A percentile compares a stretch with the other conserved stretches of the same genome.
Evolutionary conservation across 345 rosid genomes (phyloP).

Genomic region (Hypericum androsaemum): DNA sequence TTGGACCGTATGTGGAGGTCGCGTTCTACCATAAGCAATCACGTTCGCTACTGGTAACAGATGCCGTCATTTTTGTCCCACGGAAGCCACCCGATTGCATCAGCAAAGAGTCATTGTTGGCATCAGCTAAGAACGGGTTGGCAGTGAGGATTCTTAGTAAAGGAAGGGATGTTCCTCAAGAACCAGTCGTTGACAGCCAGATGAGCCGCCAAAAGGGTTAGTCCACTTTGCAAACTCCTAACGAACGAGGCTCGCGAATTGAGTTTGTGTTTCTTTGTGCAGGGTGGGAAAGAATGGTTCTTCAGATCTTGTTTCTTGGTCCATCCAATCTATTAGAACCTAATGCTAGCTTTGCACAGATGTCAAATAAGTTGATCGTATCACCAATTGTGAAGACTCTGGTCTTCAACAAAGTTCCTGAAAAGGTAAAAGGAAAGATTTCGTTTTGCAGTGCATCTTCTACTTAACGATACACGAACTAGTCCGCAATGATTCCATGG

Average conservation of each 20-base stretch:
- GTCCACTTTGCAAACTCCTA: constrained; percentile 9
- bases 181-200: constrained; percentile 65
- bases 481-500: not conserved
- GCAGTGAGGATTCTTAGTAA: constrained; percentile 91
- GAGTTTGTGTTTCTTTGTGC: constrained; percentile 14
- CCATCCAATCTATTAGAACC: constrained; percentile 95
- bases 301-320: constrained; percentile 86
- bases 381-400: constrained; percentile 90
- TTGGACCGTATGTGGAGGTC: constrained; percentile 91
- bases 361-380: constrained; percentile 89
- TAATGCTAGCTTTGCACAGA: constrained; percentile 80
- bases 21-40: constrained; percentile 85
- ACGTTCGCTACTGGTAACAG: constrained; percentile 76
- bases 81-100: constrained; percentile 72
- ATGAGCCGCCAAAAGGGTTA: constrained; percentile 68
- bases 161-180: constrained; percentile 74
- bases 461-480: constrained; percentile 2
- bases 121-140: constrained; percentile 86
- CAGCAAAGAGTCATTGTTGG: constrained; percentile 59
- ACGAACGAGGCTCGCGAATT: not conserved
- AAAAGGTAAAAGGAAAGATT: constrained; percentile 43
- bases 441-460: not conserved
- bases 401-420: constrained; percentile 95
- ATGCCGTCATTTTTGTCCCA: constrained; percentile 85
- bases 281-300: constrained; percentile 99